Evolutionary conservation across 2,329 filamentous ascomycete genomes (phyloP).

Genomic region (Colletotrichum endophyticum): DNA sequence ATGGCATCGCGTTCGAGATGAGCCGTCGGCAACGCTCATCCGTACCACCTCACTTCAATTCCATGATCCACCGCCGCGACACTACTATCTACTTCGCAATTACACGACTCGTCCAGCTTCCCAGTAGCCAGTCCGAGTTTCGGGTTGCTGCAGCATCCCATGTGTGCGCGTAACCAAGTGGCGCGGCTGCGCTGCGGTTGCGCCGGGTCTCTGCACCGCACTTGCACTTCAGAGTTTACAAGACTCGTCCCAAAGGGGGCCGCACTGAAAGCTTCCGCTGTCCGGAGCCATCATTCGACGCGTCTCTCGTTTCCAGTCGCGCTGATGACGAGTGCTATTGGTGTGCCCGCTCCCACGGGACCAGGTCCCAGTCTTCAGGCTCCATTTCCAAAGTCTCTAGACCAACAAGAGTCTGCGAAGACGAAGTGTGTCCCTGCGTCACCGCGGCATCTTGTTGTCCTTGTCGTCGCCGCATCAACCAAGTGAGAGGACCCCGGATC

Average conservation of each 20-base stretch:
- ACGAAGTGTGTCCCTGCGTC: slow-evolving; percentile 1
- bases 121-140: not conserved
- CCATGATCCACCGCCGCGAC: not conserved
- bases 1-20: not conserved
- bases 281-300: not conserved
- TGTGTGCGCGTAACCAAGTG: not conserved
- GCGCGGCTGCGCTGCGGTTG: not conserved
- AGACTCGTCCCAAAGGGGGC: slow-evolving; percentile 4
- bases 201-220: not conserved
- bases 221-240: not conserved
- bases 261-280: not conserved
- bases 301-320: not conserved
- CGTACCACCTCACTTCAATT: not conserved
- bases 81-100: not conserved
- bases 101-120: not conserved
- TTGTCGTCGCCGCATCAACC: slow-evolving; percentile 16
- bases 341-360: not conserved
- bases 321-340: not conserved
- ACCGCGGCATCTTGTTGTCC: slow-evolving; percentile 7
- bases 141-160: not conserved
- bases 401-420: not conserved
- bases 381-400: not conserved
- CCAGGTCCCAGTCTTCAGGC: not conserved
- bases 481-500: slow-evolving; percentile 1
- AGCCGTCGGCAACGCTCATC: not conserved